These are phyloP conservation scores for Tothia fuscella DNA, from an alignment of 2,329 filamentous ascomycete species.

Conservation along the genomic window DNA sequence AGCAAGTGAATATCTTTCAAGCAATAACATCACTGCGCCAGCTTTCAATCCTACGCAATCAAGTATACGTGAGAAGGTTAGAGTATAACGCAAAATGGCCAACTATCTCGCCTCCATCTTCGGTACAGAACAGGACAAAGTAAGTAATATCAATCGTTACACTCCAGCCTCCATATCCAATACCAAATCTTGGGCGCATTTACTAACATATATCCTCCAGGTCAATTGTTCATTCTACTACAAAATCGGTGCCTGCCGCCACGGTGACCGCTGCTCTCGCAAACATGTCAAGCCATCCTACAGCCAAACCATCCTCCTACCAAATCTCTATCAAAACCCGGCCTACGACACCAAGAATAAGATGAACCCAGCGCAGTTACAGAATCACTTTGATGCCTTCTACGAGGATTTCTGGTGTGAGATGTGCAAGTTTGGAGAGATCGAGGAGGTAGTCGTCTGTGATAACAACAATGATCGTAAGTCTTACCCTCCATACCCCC, in stretches of 20 bases:
- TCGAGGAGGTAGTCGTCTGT: slow-evolving; percentile 96
- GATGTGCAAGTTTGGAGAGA: slow-evolving; percentile 96
- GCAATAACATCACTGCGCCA: too few relatives aligned
- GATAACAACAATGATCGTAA: slow-evolving; percentile 97
- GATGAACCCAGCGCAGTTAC: slow-evolving; percentile 91
- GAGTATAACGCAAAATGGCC: too few relatives aligned
- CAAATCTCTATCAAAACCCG: slow-evolving; percentile 98
- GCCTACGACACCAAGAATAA: slow-evolving; percentile 93
- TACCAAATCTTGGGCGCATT: slow-evolving; percentile 4
- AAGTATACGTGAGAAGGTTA: too few relatives aligned
- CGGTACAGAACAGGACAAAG: slow-evolving; percentile 94
- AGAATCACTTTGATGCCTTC: slow-evolving; percentile 99
- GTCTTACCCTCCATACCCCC: slow-evolving; percentile 23
- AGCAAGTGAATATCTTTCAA: too few relatives aligned
- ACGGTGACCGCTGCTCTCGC: slow-evolving; percentile 93
- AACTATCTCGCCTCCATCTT: slow-evolving; percentile 99
- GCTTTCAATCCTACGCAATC: too few relatives aligned
- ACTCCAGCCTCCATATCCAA: too few relatives aligned
- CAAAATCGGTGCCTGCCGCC: slow-evolving; percentile 98
- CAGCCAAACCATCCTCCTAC: slow-evolving; percentile 92
- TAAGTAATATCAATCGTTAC: slow-evolving; percentile 12
- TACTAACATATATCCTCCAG: slow-evolving; percentile 14
- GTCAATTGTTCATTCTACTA: slow-evolving; percentile 99
- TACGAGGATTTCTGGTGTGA: slow-evolving; percentile 99
- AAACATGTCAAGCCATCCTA: slow-evolving; percentile 99